Base-by-base conservation (phyloP, 1,139 yeast species). In the Taphrina communis region DNA sequence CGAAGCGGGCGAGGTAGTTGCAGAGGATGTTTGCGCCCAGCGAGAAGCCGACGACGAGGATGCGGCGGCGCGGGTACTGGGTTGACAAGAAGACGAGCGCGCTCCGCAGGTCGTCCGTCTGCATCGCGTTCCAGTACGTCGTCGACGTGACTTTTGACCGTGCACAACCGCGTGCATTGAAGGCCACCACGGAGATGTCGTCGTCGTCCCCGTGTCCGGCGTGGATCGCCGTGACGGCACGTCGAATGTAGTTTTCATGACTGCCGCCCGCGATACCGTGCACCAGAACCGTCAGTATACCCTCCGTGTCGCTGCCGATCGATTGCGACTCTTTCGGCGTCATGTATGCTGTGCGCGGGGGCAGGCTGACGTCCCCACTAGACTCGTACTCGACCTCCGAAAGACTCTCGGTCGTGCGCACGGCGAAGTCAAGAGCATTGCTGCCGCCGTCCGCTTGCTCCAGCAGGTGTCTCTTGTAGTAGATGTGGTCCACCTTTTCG, bases 211-310 rank as follows among this genome's bases (percentile, higher is more conserved):
- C 48, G 57, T 36, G 53, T 9, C 17, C 14, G 5, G 42, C 52
- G 51, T 69, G 66, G 53, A 78, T 71, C 59, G 72, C 73, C 56
- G 74, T 70, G 55, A 78, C 73, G 9, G 77, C 74, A 70, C 93
- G 87, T 71, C 97, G 85, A 70, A 92, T 88, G 74, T 92, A 86
- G 1, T 94, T 86, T 76, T 93, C 97, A 74, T 91, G 96, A 25
- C 96, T 88, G 0, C 97, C 97, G 25, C 97, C 97, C 5, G 91
- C 93, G 52, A 93, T 83, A 0, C 97, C 98, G 76, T 93, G 97
- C 65, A 88, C 79, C 6, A 88, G 82, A 36, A 92, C 83, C 44
- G 89, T 83, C 68, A 92, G 79, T 1, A 97, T 97, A 68, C 81
- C 83, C 5, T 79, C 77, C 39, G 80, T 81, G 3, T 77, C 75